phyloP scores from a whole-genome alignment of 768 basidiomycete genomes.

The Suillus bovinus region DNA sequence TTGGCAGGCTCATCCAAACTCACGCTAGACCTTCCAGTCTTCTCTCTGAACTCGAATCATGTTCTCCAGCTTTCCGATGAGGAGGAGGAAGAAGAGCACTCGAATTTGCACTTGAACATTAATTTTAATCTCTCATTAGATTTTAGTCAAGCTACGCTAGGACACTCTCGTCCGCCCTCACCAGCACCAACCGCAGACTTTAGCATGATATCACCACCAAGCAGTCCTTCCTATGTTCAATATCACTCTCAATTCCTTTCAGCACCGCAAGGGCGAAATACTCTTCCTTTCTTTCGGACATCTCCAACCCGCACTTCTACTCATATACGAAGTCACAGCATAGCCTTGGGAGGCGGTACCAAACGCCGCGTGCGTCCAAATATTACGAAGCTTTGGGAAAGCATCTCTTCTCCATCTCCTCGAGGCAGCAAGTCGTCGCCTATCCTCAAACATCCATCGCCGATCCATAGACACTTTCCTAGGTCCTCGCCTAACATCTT shows the following conservation, averaged over 20 bases:
- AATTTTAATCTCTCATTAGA: slow-evolving; percentile 8
- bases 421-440: slow-evolving; percentile 3
- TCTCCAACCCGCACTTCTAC: slow-evolving; percentile 20
- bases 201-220: slow-evolving; percentile 46
- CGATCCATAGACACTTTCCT: not conserved
- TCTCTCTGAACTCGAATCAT: not conserved
- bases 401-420: slow-evolving; percentile 29
- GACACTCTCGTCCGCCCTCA: slow-evolving; percentile 38
- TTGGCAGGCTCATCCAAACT: not conserved
- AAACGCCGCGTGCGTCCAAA: slow-evolving; percentile 30
- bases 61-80: not conserved
- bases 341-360: slow-evolving; percentile 26
- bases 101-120: slow-evolving; percentile 25
- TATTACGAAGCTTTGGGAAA: slow-evolving; percentile 36
- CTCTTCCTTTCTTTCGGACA: slow-evolving; percentile 34
- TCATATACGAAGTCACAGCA: slow-evolving; percentile 12
- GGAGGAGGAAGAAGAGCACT: slow-evolving; percentile 22
- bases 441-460: not conserved
- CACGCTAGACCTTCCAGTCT: not conserved
- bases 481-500: slow-evolving; percentile 1
- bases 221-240: slow-evolving; percentile 34
- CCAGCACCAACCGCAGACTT: slow-evolving; percentile 47
- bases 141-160: slow-evolving; percentile 10
- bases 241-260: slow-evolving; percentile 32
- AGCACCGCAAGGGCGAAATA: slow-evolving; percentile 22